phyloP scores from a whole-genome alignment of 768 basidiomycete species.

The Leccinum arenicola region DNA sequence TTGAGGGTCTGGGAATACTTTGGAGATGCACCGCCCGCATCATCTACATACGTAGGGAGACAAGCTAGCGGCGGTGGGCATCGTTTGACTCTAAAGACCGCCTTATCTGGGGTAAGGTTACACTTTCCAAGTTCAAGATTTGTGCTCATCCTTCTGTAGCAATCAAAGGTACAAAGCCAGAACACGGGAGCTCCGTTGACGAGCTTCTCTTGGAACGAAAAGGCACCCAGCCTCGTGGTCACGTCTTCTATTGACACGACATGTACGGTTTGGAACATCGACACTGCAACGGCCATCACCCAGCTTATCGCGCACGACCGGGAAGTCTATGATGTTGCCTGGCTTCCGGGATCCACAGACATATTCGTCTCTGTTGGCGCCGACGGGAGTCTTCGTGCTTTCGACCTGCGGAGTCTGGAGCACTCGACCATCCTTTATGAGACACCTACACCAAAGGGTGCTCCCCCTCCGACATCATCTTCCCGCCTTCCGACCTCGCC shows the following conservation, averaged over 20 bases:
- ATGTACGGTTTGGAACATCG: constrained; percentile 99
- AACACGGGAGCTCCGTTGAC: constrained; percentile 88
- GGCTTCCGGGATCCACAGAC: constrained; percentile 93
- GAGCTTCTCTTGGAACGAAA: constrained; percentile 97
- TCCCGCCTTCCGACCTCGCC: constrained; percentile 75
- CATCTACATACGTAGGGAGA: constrained; percentile 70
- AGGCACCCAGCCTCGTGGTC: constrained; percentile 85
- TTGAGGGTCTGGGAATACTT: constrained; percentile 89
- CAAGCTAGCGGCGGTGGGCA: constrained; percentile 56
- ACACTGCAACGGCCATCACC: constrained; percentile 88
- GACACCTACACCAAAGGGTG: constrained; percentile 76
- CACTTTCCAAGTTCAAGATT: constrained; percentile 3
- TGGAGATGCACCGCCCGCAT: constrained; percentile 55
- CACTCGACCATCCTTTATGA: constrained; percentile 99
- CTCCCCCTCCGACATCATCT: constrained; percentile 56
- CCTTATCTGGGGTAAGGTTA: constrained; percentile 72
- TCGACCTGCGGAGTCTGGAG: constrained; percentile 93
- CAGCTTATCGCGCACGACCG: constrained; percentile 97
- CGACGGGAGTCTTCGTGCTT: constrained; percentile 93
- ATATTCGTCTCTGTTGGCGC: constrained; percentile 99
- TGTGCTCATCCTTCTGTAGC: constrained; percentile 37
- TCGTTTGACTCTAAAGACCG: constrained; percentile 68
- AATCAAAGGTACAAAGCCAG: constrained; percentile 88
- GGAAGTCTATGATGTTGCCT: constrained; percentile 97
- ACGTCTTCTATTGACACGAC: constrained; percentile 99